Base-by-base conservation (phyloP, 1,139 yeast genomes). In the Yamadazyma friedrichii region DNA sequence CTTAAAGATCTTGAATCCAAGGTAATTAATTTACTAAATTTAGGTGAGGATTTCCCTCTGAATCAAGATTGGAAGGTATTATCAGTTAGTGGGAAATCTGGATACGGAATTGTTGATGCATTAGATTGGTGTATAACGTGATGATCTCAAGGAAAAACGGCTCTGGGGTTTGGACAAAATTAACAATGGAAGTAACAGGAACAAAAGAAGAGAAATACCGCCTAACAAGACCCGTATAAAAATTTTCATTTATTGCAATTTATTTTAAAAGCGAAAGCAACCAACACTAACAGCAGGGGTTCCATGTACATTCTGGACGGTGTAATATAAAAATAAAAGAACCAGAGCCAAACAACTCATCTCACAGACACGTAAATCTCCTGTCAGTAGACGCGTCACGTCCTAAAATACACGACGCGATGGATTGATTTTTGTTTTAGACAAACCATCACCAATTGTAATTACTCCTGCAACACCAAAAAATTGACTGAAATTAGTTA, bases 61-160 rank as follows among this genome's bases (percentile, higher is more conserved):
- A 33, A 24, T 6, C 61, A 64, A 31, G 59, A 62, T 40, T 74
- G 77, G 72, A 42, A 52, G 3, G 63, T 78, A 1, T 40, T 57
- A 32, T 55, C 67, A 35, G 78, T 80, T 31, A 80, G 87, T 55
- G 93, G 88, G 0, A 67, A 64, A 45, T 71, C 83, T 0, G 84
- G 86, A 0, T 54, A 11, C 8, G 44, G 44, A 10, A 25, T 42
- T 3, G 16, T 24, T 10, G 35, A 35, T 11, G 37, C 35, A 9
- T 29, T 41, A 35, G 41, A 38, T 0, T 53, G 53, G 12, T 79
- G 76, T 0, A 22, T 36, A 11, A 16, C 9, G 3, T 16, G 10
- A 31, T 6, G 15, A 13, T 6, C 20, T 13, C 52, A 29, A 15
- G 3, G 32, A 82, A 33, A 70, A 76, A 24, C 43, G 48, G 49